A percentile compares a stretch with the other conserved stretches of the same genome.
Evolutionary conservation across 2,329 filamentous ascomycete species (phyloP).

Genomic region (Microsporum ferrugineum): DNA sequence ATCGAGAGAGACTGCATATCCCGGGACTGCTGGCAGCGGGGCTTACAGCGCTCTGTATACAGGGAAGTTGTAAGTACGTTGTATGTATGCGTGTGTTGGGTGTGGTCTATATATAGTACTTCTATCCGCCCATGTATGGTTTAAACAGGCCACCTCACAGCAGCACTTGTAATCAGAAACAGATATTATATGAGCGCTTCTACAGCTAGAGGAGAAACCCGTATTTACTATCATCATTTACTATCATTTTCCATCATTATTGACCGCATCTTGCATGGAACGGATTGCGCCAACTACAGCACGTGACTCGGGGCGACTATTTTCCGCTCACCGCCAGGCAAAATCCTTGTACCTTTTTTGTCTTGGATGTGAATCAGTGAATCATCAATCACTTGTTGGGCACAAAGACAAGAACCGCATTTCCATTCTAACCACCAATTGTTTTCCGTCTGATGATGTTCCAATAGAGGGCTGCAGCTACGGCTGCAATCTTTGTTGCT

Average conservation of each 20-base stretch:
- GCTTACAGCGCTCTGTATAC: not conserved
- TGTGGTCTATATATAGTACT: not conserved
- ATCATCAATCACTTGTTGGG: constrained; percentile 1
- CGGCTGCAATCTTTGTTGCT: constrained; percentile 31
- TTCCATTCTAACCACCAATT: constrained; percentile 4
- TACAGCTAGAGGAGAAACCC: too few species aligned
- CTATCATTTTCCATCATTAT: not conserved
- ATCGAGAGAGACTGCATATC: not conserved
- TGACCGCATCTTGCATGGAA: not conserved
- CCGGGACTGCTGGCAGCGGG: not conserved
- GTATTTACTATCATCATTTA: not conserved
- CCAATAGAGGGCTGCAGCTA: constrained; percentile 34
- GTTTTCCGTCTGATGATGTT: constrained; percentile 19
- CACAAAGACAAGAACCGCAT: not conserved
- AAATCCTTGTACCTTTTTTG: not conserved
- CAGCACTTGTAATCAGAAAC: too few species aligned
- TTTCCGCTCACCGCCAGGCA: constrained; percentile 1
- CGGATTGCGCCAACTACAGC: not conserved
- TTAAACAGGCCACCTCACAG: too few species aligned
- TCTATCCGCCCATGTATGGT: not conserved
- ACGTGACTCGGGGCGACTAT: constrained; percentile 1
- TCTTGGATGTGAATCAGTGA: not conserved
- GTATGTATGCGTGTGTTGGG: not conserved
- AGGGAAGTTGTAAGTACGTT: not conserved
- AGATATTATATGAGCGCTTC: too few species aligned